Evolutionary conservation across 169 alveolate species (phyloP).

Genomic region (Eimeria necatrix): DNA sequence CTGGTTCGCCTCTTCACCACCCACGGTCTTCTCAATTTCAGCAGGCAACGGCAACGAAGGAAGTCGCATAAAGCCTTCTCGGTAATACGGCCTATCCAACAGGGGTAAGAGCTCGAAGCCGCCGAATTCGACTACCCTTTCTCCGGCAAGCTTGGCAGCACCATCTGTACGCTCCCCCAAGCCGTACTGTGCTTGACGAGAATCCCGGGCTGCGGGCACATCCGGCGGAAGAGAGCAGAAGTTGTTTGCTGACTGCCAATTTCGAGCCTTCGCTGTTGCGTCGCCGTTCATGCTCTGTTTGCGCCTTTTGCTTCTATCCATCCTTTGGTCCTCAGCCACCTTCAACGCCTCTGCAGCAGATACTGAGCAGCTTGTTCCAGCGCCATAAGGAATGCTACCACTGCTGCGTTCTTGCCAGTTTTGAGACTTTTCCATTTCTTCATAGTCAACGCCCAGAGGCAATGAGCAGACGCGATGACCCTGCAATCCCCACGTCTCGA

Average conservation of each 20-base stretch:
- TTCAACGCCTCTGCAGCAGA: not conserved
- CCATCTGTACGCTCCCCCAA: not conserved
- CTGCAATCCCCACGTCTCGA: slow-evolving; percentile 65
- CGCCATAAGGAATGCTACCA: not conserved
- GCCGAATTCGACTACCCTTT: slow-evolving; percentile 9
- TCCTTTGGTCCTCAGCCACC: not conserved
- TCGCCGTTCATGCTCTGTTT: not conserved
- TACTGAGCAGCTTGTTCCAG: not conserved
- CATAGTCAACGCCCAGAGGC: slow-evolving; percentile 74
- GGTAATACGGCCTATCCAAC: slow-evolving; percentile 41
- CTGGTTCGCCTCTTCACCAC: not conserved
- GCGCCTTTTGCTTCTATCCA: slow-evolving; percentile 7
- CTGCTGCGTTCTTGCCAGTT: not conserved
- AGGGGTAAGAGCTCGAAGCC: slow-evolving; percentile 47
- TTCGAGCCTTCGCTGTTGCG: not conserved
- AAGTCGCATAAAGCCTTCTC: slow-evolving; percentile 60
- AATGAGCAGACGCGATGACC: not conserved
- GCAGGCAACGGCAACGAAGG: slow-evolving; percentile 28
- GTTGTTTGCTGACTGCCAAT: slow-evolving; percentile 42
- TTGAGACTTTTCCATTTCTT: not conserved
- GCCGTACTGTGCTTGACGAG: not conserved
- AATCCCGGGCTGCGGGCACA: not conserved
- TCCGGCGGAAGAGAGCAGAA: slow-evolving; percentile 58
- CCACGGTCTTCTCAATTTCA: not conserved
- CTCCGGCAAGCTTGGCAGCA: not conserved